Evolutionary conservation across 2,329 filamentous ascomycete genomes (phyloP), one percentile per base, ranked within the genome.

Genomic region (Huntiella bhutanensis): DNA sequence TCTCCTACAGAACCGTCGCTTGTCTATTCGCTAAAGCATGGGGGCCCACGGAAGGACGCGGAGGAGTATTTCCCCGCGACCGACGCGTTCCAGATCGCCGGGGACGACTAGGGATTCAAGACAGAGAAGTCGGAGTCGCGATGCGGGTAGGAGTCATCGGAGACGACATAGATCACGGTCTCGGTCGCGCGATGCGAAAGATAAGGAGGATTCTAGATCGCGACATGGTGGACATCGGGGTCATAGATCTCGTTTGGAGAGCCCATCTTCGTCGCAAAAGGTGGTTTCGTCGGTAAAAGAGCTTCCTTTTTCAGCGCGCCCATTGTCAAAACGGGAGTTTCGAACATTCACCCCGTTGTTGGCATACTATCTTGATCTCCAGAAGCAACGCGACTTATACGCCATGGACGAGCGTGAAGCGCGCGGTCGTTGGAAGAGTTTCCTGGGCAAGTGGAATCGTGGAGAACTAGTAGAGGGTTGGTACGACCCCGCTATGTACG

Each of bases 351-450:
- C 71, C 51, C 72, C 80, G 0, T 66, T 95, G 49, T 83, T 95
- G 52, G 82, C 78, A 12, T 74, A 82, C 41, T 96, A 95, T 55
- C 70, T 96, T 19, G 82, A 87, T 54, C 73, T 94, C 33, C 88
- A 96, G 61, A 95, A 95, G 63, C 69, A 76, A 35, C 70, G 82
- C 36, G 64, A 79, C 45, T 64, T 92, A 1, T 68, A 77, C 13
- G 70, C 73, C 7, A 66, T 96, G 53, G 71, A 76, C 47, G 78
- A 84, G 52, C 70, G 73, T n/a, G 87, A 95, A 58, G 62, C 77
- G 1, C 80, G 71, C 52, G 86, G 87, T 1, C 68, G 88, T 47
- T 98, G 88, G 86, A 94, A 94, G 69, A 88, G 85, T 58, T 98
- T 96, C 56, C 60, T 88, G 10, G 69, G 73, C 3, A 88, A 86